Evolutionary conservation across 2,329 filamentous ascomycete genomes (phyloP).

Genomic region (Pyrenophora graminea): DNA sequence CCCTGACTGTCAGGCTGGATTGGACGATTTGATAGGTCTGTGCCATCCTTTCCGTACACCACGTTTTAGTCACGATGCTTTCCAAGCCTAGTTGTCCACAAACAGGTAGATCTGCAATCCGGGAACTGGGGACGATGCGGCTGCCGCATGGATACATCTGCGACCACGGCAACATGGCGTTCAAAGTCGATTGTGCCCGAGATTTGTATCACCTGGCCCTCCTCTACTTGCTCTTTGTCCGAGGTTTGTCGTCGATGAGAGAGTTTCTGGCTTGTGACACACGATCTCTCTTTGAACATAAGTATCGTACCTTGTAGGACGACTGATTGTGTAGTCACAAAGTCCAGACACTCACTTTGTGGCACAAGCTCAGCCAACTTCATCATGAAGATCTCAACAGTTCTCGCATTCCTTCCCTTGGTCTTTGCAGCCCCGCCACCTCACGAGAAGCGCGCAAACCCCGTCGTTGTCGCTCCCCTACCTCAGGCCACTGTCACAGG

Average conservation of each 20-base stretch:
- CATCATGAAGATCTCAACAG: constrained; percentile 35
- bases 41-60: neutral
- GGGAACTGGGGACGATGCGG: constrained; percentile 2
- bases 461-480: constrained; percentile 60
- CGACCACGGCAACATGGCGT: constrained; percentile 20
- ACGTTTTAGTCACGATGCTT: constrained; percentile 5
- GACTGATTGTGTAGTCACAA: neutral
- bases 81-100: constrained; percentile 3
- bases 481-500: constrained; percentile 61
- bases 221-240: constrained; percentile 13
- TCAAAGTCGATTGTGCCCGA: constrained; percentile 2
- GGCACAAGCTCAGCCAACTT: neutral
- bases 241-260: constrained; percentile 18
- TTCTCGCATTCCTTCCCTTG: constrained; percentile 35
- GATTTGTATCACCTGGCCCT: constrained; percentile 24
- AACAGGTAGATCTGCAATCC: constrained; percentile 12
- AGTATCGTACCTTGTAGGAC: constrained; percentile 13
- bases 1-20: constrained; percentile 12
- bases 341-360: neutral
- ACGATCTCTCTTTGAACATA: neutral
- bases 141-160: constrained; percentile 21
- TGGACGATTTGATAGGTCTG: constrained; percentile 10
- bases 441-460: constrained; percentile 53
- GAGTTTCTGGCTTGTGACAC: constrained; percentile 23
- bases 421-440: constrained; percentile 40